Percentiles rank a stretch among this genome's conserved stretches.
phyloP scores from a whole-genome alignment of 139 green algal species.

The Picochlorum sp. region DNA sequence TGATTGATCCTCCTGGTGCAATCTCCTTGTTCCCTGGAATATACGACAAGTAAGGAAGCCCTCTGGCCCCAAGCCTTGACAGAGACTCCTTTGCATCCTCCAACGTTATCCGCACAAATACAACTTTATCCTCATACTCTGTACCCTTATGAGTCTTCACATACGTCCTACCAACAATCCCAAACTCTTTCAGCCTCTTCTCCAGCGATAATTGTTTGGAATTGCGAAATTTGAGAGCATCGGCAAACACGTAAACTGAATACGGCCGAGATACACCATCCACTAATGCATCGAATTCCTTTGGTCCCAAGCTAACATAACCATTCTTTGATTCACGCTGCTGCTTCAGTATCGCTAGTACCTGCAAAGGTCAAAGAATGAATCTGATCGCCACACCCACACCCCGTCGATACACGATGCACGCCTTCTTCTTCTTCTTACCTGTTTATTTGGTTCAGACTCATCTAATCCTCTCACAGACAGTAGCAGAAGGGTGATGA shows the following conservation, averaged over 20 bases:
- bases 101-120: conserved; percentile 57
- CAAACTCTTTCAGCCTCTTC: conserved; percentile 29
- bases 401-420: no score
- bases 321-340: conserved; percentile 20
- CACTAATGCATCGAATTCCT: conserved; percentile 22
- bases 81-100: conserved; percentile 23
- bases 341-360: conserved; percentile 8
- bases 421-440: no score
- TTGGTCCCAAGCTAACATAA: conserved; percentile 32
- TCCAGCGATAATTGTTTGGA: conserved; percentile 31
- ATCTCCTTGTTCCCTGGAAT: conserved; percentile 29
- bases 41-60: conserved; percentile 48
- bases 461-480: no score
- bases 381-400: no score
- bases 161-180: conserved; percentile 17
- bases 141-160: conserved; percentile 6
- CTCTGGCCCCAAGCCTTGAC: conserved; percentile 39
- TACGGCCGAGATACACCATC: conserved; percentile 33
- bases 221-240: conserved; percentile 32
- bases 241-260: conserved; percentile 38
- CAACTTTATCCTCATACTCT: conserved; percentile 24
- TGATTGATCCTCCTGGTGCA: conserved; percentile 23
- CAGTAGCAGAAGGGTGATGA: no score
- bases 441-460: no score
- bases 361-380: not conserved